Evolutionary conservation across 192 early-diverging fungal species (phyloP), one percentile per base, ranked within the genome.

Genomic region (Phycomyces blakesleeanus): DNA sequence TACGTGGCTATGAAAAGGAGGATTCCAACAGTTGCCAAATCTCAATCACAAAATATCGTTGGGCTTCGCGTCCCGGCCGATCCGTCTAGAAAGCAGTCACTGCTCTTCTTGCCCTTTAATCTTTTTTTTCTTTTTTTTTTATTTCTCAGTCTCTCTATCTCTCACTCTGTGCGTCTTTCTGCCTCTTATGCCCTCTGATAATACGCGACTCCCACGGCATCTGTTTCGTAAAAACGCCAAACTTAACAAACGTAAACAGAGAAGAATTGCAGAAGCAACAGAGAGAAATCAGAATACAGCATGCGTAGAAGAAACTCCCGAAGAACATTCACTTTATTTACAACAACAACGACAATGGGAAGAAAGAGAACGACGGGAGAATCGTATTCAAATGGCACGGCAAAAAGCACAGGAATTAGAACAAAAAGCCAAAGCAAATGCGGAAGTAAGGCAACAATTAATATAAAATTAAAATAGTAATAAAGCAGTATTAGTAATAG

Each of bases 1-100:
- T 47, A 47, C 44, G 12, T 47, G 44, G 29, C 29, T 47, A 47
- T 47, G 44, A 47, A 47, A 47, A 47, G 44, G 44, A 47, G 44
- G 44, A 18, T 47, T 12, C 3, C 18, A 47, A 18, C 15, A 18
- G 15, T 47, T 11, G 44, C 44, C 44, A 47, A 18, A 18, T 3
- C 12, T 18, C 12, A 14, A 47, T 18, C 3, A 47, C 4, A 47
- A 47, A 47, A 47, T 47, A 47, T 47, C 44, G 15, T 18, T 47
- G 44, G 44, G 12, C 15, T 18, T 14, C 15, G 44, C 44, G 15
- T n/a, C 44, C 44, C 44, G 18, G 44, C 18, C 44, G 29, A 34
- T 34, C 29, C 29, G 7, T 34, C 44, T 3, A 3, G 12, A 47
- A 47, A 47, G 44, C 44, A 47, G 44, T 47, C 44, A 47, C 44